Base-by-base conservation (phyloP, 1,284 basidiomycete species). In the Ceratobasidium sp. region DNA sequence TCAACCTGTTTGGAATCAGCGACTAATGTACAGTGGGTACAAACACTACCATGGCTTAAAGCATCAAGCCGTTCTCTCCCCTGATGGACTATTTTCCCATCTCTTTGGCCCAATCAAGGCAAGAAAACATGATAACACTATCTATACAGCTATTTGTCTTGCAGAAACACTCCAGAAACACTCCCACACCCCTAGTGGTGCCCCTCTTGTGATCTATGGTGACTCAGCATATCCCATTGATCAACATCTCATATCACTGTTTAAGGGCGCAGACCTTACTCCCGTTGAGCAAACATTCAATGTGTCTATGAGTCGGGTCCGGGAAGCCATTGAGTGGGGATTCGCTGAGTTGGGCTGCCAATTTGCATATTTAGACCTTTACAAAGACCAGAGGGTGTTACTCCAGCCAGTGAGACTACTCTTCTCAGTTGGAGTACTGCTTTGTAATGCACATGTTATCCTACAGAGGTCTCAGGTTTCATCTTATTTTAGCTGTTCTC, bases 191-290 rank as follows among this genome's bases (percentile, higher is more conserved):
- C 67, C 67, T 26, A 53, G 74, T 47, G 54, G 68, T 1, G 11
- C 39, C 15, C 47, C 53, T 4, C 60, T 77, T 2, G 35, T 37
- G 15, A 71, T 83, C 13, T 83, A 81, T 76, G 80, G 82, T 0
- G 82, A 83, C 76, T 81, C 81, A 13, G 82, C 81, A 7, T 83
- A 83, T 76, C 81, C 82, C 13, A 23, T 82, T 8, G 61, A 77
- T 1, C 64, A 67, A 1, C 76, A 79, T 11, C 75, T 83, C 3
- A 74, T 81, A 7, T 81, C 80, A 45, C 81, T 81, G 15, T 82
- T 79, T 77, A 28, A 78, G 0, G 80, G 80, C 31, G 13, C 31
- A 1, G 35, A 33, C 17, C 20, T 58, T 15, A 23, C 47, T 13
- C 35, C 42, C 45, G 67, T 60, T n/a, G 13, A 77, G 33, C 23